phyloP scores from a whole-genome alignment of 177 flowering plant genomes.

The Vitis hybrid region DNA sequence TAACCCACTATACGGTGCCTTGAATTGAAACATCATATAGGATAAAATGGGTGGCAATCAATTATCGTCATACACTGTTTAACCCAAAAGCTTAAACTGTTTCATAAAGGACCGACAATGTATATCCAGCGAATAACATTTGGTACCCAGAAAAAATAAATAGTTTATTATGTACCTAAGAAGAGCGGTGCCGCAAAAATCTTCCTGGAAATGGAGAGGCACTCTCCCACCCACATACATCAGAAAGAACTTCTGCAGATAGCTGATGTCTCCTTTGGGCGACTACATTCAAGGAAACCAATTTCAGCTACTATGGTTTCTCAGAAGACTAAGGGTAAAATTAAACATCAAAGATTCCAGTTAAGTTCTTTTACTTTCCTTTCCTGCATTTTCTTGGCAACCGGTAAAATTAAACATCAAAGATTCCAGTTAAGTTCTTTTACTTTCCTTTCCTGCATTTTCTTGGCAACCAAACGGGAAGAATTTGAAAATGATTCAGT shows the following conservation, averaged over 20 bases:
- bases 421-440: background rate
- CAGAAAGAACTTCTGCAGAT: conserved; percentile 89
- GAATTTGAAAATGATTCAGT: background rate
- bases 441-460: background rate
- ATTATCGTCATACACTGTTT: too few relatives aligned
- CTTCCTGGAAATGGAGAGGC: conserved; percentile 94
- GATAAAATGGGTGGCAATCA: too few relatives aligned
- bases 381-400: background rate
- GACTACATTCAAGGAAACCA: conserved; percentile 43
- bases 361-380: too few relatives aligned
- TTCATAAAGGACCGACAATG: background rate
- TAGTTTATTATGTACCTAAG: conserved; percentile 51
- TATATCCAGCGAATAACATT: background rate
- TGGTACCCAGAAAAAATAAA: too few relatives aligned
- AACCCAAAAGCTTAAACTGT: too few relatives aligned
- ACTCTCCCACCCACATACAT: conserved; percentile 86
- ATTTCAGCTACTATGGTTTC: background rate
- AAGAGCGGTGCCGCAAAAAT: conserved; percentile 97
- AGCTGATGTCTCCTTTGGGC: conserved; percentile 96
- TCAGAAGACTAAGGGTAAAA: background rate
- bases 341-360: background rate
- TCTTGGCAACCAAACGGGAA: conserved; percentile 4
- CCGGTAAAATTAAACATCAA: background rate
- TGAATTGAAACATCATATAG: too few relatives aligned
- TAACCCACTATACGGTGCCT: too few relatives aligned